Conservation (phyloP, 441 rosid genomes). For the Capsella rubella region DNA sequence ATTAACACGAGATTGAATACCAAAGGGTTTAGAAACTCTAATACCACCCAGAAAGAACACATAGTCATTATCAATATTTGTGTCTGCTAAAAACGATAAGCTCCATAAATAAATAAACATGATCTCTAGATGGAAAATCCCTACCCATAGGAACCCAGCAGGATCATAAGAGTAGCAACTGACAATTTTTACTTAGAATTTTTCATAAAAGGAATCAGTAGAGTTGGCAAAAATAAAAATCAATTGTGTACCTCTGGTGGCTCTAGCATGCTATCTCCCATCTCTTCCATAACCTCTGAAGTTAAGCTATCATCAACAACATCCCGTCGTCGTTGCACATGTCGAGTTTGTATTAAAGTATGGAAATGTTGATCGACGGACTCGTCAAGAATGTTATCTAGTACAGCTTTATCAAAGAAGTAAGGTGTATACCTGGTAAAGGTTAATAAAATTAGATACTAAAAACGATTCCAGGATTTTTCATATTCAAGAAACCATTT, state of each 20-base stretch:
- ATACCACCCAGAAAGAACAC: constrained; percentile 12
- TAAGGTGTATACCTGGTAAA: constrained; percentile 90
- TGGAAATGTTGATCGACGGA: constrained; percentile 94
- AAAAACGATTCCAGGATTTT: constrained; percentile 1
- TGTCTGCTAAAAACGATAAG: background rate
- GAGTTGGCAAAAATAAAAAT: background rate
- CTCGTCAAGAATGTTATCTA: constrained; percentile 95
- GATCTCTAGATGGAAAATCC: background rate
- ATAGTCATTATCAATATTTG: background rate
- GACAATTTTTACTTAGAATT: background rate
- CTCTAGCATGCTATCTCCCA: constrained; percentile 85
- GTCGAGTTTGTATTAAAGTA: constrained; percentile 86
- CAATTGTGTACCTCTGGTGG: constrained; percentile 79
- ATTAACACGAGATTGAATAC: constrained; percentile 1
- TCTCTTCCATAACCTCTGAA: constrained; percentile 89
- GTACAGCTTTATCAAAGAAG: constrained; percentile 91
- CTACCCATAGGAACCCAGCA: constrained; percentile 1
- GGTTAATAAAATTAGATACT: constrained; percentile 25
- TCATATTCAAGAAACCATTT: background rate
- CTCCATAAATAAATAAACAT: background rate
- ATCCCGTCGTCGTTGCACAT: constrained; percentile 79
- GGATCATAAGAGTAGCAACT: constrained; percentile 17
- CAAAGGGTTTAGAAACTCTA: background rate
- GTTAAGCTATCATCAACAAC: constrained; percentile 81
- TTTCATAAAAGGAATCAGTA: no score